Evolutionary conservation across 2,329 filamentous ascomycete species (phyloP), one percentile per base, ranked within the genome.

Genomic region (Arthrinium puccinioides): DNA sequence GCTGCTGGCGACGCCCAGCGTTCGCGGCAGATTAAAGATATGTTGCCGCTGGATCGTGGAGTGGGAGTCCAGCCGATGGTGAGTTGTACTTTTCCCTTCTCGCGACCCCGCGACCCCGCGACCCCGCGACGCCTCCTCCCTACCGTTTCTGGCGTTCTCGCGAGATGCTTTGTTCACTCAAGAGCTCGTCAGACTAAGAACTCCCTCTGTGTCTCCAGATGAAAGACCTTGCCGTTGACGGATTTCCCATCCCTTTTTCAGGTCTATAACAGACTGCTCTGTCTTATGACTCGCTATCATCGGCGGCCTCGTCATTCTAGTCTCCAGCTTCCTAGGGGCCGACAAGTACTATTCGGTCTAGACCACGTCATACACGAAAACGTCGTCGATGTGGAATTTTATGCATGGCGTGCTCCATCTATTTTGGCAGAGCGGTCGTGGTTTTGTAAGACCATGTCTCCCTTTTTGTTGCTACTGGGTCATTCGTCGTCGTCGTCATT

Each of bases 1-100:
- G 10, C 63, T 96, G 15, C 62, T 96, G 11, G 69, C 70, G 10
- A 84, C 82, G 5, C 80, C 71, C 4, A 90, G 84, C 47, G 87
- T 94, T 5, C 71, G 89, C 42, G 79, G 88, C 52, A 70, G 89
- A 39, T 61, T 95, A 38, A 94, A 94, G 64, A 82, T 94, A 34
- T 87, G 85, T 43, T 85, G 82, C 36, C 64, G 64, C 27, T 95
- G 88, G 88, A 82, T 90, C 43, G 63, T 75, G 40, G 74, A 82
- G 52, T 80, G 87, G 61, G 80, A 88, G 54, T 69, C 69, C 35
- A 76, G 74, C 47, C 69, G 77, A 64, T 86, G 82, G 85, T 89
- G 68, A 74, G 83, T 26, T 14, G 6, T 7, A 20, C 36, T 19
- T 8, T 42, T 14, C 40, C 34, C 36, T 36, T 42, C 31, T 26